phyloP scores from a whole-genome alignment of 768 basidiomycete species.

The Suillus tomentosus region DNA sequence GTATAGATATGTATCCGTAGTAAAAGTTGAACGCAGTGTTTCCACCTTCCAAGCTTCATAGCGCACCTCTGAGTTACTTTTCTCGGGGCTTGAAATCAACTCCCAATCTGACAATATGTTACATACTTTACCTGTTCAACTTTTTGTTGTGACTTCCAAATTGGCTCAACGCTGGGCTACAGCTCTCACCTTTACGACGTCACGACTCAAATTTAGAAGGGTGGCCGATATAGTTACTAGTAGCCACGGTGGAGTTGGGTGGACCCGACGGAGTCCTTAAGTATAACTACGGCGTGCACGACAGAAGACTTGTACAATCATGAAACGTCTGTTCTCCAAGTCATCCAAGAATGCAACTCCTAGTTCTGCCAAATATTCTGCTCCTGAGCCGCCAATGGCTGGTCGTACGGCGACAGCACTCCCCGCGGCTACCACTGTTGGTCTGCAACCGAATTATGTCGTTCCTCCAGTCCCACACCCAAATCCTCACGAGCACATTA shows the following conservation, averaged over 20 bases:
- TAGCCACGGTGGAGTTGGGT: background rate
- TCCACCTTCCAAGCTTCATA: slow-evolving; percentile 4
- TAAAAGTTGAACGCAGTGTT: slow-evolving; percentile 13
- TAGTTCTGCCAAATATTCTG: slow-evolving; percentile 6
- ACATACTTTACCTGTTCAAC: background rate
- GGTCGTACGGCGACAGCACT: background rate
- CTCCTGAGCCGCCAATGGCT: background rate
- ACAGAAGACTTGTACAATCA: slow-evolving; percentile 15
- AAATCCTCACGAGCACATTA: slow-evolving; percentile 68
- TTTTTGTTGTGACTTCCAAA: background rate
- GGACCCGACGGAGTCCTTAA: background rate
- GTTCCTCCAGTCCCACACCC: slow-evolving; percentile 77
- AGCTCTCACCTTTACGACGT: background rate
- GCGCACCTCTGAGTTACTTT: background rate
- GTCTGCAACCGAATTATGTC: slow-evolving; percentile 62
- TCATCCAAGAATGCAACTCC: slow-evolving; percentile 16
- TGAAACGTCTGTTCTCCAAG: slow-evolving; percentile 36
- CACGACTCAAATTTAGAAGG: slow-evolving; percentile 4
- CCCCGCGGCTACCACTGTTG: slow-evolving; percentile 17
- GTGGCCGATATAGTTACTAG: background rate
- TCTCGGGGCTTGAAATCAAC: background rate
- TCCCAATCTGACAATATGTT: background rate
- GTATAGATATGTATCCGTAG: slow-evolving; percentile 23
- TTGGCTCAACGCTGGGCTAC: background rate
- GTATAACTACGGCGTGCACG: background rate